Evolutionary conservation across 1,284 basidiomycete species (phyloP).

Genomic region (Ustilago shanxiensis): DNA sequence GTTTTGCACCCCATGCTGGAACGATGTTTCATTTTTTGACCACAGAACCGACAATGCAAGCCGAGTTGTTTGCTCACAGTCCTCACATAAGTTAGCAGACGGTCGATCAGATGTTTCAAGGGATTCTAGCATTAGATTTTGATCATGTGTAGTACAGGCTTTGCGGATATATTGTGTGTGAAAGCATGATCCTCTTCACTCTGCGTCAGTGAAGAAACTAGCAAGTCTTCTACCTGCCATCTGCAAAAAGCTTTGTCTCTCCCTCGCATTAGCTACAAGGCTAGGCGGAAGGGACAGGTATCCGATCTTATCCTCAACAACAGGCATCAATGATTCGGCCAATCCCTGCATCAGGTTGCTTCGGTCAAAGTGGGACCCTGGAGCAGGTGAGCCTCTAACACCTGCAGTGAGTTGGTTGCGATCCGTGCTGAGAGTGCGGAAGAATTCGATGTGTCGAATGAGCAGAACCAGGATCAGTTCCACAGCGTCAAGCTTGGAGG

Average conservation of each 20-base stretch:
- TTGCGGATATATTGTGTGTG: neutral
- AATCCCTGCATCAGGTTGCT: constrained; percentile 40
- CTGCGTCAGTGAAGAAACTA: constrained; percentile 43
- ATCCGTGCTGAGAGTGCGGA: constrained; percentile 66
- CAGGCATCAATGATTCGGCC: constrained; percentile 44
- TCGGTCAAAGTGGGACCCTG: constrained; percentile 25
- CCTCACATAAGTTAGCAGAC: too few relatives aligned
- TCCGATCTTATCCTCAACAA: constrained; percentile 57
- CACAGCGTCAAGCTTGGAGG: constrained; percentile 77
- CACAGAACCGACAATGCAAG: too few relatives aligned
- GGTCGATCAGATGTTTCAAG: neutral
- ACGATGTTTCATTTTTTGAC: too few relatives aligned
- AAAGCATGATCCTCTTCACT: constrained; percentile 2
- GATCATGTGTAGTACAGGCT: neutral
- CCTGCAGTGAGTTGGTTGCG: constrained; percentile 3
- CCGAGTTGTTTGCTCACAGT: too few relatives aligned
- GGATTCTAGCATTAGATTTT: neutral
- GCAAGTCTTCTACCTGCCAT: constrained; percentile 57
- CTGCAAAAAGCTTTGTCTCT: constrained; percentile 58
- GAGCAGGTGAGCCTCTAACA: constrained; percentile 12
- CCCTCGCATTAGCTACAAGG: constrained; percentile 49
- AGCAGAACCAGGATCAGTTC: constrained; percentile 87
- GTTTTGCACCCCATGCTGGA: neutral
- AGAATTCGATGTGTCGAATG: constrained; percentile 83
- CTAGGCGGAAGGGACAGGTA: constrained; percentile 47